Percentiles rank a stretch among this genome's conserved stretches.
These are phyloP conservation scores for Skeletonema menzelii DNA, from an alignment of 108 stramenopile species.

Conservation along the genomic window DNA sequence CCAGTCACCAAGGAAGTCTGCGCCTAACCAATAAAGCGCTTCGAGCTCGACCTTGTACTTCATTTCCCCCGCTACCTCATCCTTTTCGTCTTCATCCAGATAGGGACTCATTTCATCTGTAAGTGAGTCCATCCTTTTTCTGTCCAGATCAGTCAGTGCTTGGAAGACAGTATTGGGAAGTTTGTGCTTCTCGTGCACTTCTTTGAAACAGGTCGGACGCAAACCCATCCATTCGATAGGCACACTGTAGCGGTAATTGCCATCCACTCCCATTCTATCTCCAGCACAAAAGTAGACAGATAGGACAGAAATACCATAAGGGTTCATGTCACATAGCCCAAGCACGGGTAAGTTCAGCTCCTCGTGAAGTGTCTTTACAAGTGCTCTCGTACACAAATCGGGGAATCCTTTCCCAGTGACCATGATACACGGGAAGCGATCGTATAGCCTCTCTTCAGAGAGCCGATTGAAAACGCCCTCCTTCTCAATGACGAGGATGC, in stretches of 20 bases:
- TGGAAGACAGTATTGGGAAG: constrained; percentile 51
- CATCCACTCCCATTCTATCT: constrained; percentile 45
- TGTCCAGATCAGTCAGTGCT: constrained; percentile 60
- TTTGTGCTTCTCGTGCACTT: constrained; percentile 12
- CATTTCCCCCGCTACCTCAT: constrained; percentile 47
- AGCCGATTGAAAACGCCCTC: constrained; percentile 96
- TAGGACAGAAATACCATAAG: constrained; percentile 76
- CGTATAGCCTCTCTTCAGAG: constrained; percentile 91
- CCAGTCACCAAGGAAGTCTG: constrained; percentile 52
- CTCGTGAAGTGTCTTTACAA: constrained; percentile 62
- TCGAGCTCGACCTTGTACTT: constrained; percentile 83
- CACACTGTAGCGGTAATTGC: constrained; percentile 41
- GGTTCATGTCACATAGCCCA: constrained; percentile 85
- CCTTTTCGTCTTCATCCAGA: constrained; percentile 33
- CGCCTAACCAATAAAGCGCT: constrained; percentile 81
- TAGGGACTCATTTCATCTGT: constrained; percentile 32
- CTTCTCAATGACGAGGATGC: constrained; percentile 96
- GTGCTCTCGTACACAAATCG: constrained; percentile 85
- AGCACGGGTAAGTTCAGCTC: constrained; percentile 68
- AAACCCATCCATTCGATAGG: constrained; percentile 83
- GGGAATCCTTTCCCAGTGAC: constrained; percentile 98
- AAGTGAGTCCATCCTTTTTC: constrained; percentile 53
- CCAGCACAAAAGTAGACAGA: constrained; percentile 63
- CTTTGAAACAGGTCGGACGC: constrained; percentile 56
- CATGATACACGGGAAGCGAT: constrained; percentile 88